These are phyloP conservation scores for Pulveroboletus sp. DNA, from an alignment of 768 basidiomycete species.

Conservation along the genomic window DNA sequence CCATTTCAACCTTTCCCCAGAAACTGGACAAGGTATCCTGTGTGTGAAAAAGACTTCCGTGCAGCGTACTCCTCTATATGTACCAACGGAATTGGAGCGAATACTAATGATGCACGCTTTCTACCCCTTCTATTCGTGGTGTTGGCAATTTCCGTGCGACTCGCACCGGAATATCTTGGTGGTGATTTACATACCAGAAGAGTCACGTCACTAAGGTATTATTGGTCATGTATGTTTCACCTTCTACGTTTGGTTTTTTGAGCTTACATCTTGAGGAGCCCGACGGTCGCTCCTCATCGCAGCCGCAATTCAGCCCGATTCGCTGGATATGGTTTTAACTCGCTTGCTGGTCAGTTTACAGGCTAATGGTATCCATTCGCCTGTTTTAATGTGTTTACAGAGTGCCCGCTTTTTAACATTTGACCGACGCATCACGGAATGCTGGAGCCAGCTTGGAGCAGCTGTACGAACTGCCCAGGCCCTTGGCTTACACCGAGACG, in stretches of 20 bases:
- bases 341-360: conserved; percentile 61
- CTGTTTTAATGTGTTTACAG: conserved; percentile 32
- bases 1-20: conserved; percentile 36
- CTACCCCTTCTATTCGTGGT: conserved; percentile 93
- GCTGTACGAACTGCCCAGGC: conserved; percentile 93
- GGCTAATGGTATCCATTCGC: not conserved
- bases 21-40: conserved; percentile 92
- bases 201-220: conserved; percentile 84
- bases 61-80: conserved; percentile 65
- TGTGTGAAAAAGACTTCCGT: conserved; percentile 83
- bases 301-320: conserved; percentile 91
- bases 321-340: conserved; percentile 87
- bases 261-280: conserved; percentile 45
- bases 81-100: conserved; percentile 57
- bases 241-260: conserved; percentile 3
- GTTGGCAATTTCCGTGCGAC: conserved; percentile 78
- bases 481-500: conserved; percentile 89
- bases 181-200: conserved; percentile 75
- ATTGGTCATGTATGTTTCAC: conserved; percentile 83
- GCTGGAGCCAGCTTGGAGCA: conserved; percentile 94
- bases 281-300: conserved; percentile 86
- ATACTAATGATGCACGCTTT: conserved; percentile 77
- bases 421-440: conserved; percentile 87
- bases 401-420: conserved; percentile 69
- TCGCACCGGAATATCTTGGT: conserved; percentile 82